Base-by-base conservation (phyloP, 1,284 basidiomycete genomes). In the Heliocybe sulcata region DNA sequence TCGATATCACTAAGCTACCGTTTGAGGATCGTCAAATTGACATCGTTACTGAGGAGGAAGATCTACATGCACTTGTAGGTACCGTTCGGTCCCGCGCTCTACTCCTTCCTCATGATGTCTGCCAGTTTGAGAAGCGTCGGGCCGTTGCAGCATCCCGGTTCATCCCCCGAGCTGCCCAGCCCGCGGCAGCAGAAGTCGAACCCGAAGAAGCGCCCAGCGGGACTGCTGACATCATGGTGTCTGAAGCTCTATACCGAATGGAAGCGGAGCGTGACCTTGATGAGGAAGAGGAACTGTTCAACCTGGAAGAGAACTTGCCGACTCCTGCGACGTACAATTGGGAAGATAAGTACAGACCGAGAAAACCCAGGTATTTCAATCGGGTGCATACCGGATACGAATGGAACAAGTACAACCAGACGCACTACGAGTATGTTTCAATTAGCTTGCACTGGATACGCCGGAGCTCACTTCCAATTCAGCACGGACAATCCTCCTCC, bases 331-430 rank as follows among this genome's bases (percentile, higher is more conserved):
- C 86, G 2, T 98, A 99, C 70, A 92, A 93, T 63, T 99, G 96
- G 96, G 93, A 96, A 73, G 97, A 99, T 78, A 96, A 98, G 72
- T 99, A 97, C 65, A 82, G 97, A 27, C 95, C 97, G n/a, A 81
- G 97, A 49, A 99, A 99, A 69, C 97, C 97, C 35, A 81, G 96
- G 60, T 99, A 98, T 77, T 98, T 99, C 76, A 99, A 99, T 70
- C 89, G 96, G 57, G 96, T 99, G 31, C 94, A 98, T 66, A 99
- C 97, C n/a, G 97, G 97, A n/a, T 99, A 96, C 68, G 97, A 99
- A 69, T 99, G 97, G 97, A 99, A 97, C 77, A 96, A 97, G 76
- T 98, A 98, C 72, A 98, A 98, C 68, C 94, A 98, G 69, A 97
- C 94, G 3, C 94, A 98, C 72, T 98, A 98, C 68, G 95, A 98